Evolutionary conservation across 116 monocot genomes (phyloP).

Genomic region (Dioscorea cayenensis): DNA sequence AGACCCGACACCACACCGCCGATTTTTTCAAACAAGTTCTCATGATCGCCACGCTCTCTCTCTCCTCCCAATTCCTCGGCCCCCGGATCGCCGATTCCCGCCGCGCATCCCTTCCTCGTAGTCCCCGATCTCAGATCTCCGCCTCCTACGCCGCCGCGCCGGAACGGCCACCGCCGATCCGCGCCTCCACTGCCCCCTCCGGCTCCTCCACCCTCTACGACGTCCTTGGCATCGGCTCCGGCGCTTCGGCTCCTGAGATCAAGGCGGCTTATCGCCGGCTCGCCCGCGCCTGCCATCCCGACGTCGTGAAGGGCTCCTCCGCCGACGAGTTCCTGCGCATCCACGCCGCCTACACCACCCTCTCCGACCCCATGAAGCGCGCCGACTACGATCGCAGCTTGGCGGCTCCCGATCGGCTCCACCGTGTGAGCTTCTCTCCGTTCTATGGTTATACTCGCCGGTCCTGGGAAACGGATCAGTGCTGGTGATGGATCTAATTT

Average conservation of each 20-base stretch:
- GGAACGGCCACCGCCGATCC: constrained; percentile 5
- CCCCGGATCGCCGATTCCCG: background rate
- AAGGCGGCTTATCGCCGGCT: constrained; percentile 68
- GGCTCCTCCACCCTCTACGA: constrained; percentile 36
- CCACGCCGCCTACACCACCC: constrained; percentile 63
- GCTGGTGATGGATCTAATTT: constrained; percentile 30
- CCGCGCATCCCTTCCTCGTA: background rate
- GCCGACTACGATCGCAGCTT: constrained; percentile 44
- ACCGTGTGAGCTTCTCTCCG: background rate
- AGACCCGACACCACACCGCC: background rate
- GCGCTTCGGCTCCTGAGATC: constrained; percentile 44
- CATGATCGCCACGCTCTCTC: constrained; percentile 4
- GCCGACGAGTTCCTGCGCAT: constrained; percentile 48
- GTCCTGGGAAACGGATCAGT: constrained; percentile 77
- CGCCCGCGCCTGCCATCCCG: constrained; percentile 67
- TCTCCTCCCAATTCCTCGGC: constrained; percentile 3
- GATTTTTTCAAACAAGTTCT: background rate
- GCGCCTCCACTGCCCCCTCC: background rate
- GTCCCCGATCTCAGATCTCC: constrained; percentile 7
- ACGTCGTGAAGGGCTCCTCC: constrained; percentile 27
- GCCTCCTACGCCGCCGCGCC: constrained; percentile 5
- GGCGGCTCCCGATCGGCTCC: background rate
- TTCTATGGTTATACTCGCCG: constrained; percentile 15
- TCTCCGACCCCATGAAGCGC: constrained; percentile 54
- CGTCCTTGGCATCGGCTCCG: constrained; percentile 27